phyloP scores from a whole-genome alignment of 148 eudicot species.

The Polygonum maritimum region DNA sequence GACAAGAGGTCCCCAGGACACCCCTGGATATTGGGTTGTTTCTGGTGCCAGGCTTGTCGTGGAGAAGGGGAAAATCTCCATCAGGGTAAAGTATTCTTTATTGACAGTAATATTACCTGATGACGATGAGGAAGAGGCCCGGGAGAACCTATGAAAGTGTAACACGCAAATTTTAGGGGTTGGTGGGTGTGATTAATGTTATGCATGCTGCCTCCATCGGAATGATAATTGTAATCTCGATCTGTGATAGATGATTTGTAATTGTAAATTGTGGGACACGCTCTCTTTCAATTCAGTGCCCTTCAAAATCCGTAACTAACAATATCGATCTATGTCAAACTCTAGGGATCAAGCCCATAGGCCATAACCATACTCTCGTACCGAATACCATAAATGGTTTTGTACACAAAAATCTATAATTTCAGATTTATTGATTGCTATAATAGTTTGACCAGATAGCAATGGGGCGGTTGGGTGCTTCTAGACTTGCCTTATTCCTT shows the following conservation, averaged over 20 bases:
- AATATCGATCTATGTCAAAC: too few relatives aligned
- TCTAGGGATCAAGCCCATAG: background rate
- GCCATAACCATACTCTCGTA: background rate
- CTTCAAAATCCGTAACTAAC: background rate
- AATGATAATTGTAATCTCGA: background rate
- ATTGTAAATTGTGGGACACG: too few relatives aligned
- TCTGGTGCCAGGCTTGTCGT: conserved; percentile 89
- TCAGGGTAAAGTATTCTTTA: conserved; percentile 74
- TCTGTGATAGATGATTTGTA: conserved; percentile 28
- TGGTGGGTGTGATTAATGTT: background rate
- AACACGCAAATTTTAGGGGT: background rate
- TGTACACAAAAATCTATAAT: too few relatives aligned
- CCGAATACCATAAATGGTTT: background rate
- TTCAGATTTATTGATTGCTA: too few relatives aligned
- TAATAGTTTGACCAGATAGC: too few relatives aligned
- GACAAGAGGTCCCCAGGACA: conserved; percentile 94
- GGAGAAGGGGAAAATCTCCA: conserved; percentile 82
- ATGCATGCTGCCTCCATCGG: background rate
- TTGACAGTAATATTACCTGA: conserved; percentile 68
- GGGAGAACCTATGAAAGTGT: conserved; percentile 15
- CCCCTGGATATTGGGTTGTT: conserved; percentile 96
- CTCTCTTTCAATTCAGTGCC: background rate
- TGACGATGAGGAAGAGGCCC: conserved; percentile 39
- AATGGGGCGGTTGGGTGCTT: background rate
- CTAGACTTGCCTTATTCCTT: background rate